These are phyloP conservation scores for Colletotrichum scovillei DNA, from an alignment of 2,329 filamentous ascomycete species.

Conservation along the genomic window DNA sequence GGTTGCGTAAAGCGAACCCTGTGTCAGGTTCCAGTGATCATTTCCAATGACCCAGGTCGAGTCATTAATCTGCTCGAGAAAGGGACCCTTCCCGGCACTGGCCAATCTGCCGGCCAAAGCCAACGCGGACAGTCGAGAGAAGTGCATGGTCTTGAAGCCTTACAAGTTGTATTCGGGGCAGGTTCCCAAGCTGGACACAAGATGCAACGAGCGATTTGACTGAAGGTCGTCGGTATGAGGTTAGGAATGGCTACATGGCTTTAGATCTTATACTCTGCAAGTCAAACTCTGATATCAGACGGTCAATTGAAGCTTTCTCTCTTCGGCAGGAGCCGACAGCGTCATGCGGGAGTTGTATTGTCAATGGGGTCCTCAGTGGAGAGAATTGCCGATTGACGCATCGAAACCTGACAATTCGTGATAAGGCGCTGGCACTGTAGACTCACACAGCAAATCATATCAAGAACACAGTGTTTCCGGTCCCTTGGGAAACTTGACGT, in stretches of 20 bases:
- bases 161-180: not conserved
- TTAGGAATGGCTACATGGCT: not conserved
- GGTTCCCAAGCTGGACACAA: not conserved
- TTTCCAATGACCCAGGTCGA: conserved; percentile 35
- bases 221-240: not conserved
- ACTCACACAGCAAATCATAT: fast-evolving
- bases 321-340: conserved; percentile 22
- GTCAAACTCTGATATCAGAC: not conserved
- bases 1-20: conserved; percentile 29
- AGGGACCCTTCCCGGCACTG: conserved; percentile 27
- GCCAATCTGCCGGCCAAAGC: conserved; percentile 2
- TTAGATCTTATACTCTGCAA: not conserved
- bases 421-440: conserved; percentile 8
- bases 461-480: not conserved
- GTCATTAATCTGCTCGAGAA: conserved; percentile 26
- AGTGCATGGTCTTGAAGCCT: conserved; percentile 5
- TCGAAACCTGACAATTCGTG: conserved; percentile 13
- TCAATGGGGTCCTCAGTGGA: not conserved
- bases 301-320: conserved; percentile 28
- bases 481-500: not conserved
- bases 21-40: conserved; percentile 36
- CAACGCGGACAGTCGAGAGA: conserved; percentile 1
- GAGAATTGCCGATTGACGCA: conserved; percentile 11
- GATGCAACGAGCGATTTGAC: not conserved
- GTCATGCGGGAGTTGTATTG: conserved; percentile 5